A percentile compares a stretch with the other conserved stretches of the same genome.
These are phyloP conservation scores for Pulicaria dysenterica DNA, from an alignment of 129 eudicot species.

Conservation along the genomic window DNA sequence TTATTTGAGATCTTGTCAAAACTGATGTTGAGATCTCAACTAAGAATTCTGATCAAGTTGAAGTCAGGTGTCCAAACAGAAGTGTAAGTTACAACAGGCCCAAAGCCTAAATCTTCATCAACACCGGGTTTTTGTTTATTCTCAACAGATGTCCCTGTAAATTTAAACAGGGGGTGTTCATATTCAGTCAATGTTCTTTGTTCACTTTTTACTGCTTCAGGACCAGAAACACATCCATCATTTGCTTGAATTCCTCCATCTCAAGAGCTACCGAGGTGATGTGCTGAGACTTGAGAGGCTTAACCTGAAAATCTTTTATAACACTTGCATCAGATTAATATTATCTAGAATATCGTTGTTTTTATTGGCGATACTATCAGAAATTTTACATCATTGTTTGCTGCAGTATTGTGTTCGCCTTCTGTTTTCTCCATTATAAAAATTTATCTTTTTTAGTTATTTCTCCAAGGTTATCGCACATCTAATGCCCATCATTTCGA, in stretches of 20 bases:
- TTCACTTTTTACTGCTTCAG: constrained; percentile 27
- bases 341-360: constrained; percentile 26
- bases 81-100: too few relatives aligned
- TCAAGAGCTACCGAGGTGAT: constrained; percentile 13
- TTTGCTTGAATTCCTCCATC: constrained; percentile 21
- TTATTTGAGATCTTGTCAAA: too few relatives aligned
- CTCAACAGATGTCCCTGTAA: too few relatives aligned
- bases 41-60: constrained; percentile 14
- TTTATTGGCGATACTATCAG: constrained; percentile 11
- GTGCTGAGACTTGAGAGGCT: constrained; percentile 1
- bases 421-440: constrained; percentile 17
- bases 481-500: constrained; percentile 13
- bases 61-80: background rate
- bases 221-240: constrained; percentile 12
- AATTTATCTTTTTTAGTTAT: constrained; percentile 23
- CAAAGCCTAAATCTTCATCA: too few relatives aligned
- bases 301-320: constrained; percentile 11
- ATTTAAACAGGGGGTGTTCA: too few relatives aligned
- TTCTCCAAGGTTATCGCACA: background rate
- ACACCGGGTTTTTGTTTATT: too few relatives aligned
- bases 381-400: constrained; percentile 14
- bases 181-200: constrained; percentile 5
- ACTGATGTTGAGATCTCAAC: constrained; percentile 2
- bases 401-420: constrained; percentile 10
- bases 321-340: constrained; percentile 30